These are phyloP conservation scores for Aspergillus bridgeri DNA, from an alignment of 495 filamentous ascomycete species.

Conservation along the genomic window DNA sequence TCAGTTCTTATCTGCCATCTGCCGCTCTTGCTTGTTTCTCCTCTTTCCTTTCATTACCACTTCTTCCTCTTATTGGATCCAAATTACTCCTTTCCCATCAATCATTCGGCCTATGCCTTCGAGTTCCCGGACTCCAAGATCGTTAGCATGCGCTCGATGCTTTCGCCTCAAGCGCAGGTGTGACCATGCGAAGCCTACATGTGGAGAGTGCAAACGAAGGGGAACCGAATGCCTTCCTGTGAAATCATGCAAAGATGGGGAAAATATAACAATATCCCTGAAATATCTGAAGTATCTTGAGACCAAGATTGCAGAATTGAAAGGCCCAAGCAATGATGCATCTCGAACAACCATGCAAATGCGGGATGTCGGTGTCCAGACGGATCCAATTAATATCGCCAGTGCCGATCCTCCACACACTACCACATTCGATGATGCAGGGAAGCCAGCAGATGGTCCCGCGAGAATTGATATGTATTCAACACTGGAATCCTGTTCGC, in stretches of 20 bases:
- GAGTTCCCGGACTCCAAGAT: neutral
- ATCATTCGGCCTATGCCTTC: slow-evolving; percentile 26
- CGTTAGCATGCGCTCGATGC: slow-evolving; percentile 30
- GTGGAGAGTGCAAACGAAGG: slow-evolving; percentile 33
- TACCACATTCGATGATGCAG: neutral
- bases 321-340: neutral
- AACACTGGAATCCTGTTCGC: neutral
- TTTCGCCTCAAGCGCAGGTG: slow-evolving; percentile 35
- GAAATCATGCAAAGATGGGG: slow-evolving; percentile 25
- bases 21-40: neutral
- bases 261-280: slow-evolving; percentile 31
- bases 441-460: neutral
- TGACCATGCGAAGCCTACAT: slow-evolving; percentile 33
- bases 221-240: slow-evolving; percentile 32
- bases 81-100: neutral
- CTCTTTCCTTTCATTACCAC: neutral
- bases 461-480: neutral
- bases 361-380: slow-evolving; percentile 30
- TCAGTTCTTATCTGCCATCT: neutral
- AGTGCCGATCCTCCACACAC: neutral
- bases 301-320: slow-evolving; percentile 24
- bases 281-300: slow-evolving; percentile 32
- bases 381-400: slow-evolving; percentile 13
- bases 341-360: slow-evolving; percentile 4
- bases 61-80: slow-evolving; percentile 19